Conservation (phyloP, 208 protist species). For the Leishmania tropica region DNA sequence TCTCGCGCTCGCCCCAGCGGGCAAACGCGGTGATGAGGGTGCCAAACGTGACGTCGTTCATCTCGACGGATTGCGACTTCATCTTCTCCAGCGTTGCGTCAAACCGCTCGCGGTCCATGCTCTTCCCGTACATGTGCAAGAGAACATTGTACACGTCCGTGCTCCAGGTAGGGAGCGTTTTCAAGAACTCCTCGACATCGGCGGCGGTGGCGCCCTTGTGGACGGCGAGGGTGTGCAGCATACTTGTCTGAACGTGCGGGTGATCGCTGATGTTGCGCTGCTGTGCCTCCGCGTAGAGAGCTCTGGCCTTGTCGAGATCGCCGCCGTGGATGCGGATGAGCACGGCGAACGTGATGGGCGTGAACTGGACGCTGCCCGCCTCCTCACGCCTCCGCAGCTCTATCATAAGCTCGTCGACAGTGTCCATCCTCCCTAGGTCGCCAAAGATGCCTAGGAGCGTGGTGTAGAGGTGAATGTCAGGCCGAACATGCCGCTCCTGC, state of each 20-base stretch:
- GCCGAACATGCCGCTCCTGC: constrained; percentile 50
- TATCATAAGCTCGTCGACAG: constrained; percentile 51
- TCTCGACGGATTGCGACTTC: constrained; percentile 64
- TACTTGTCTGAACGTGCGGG: constrained; percentile 83
- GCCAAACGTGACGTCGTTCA: constrained; percentile 92
- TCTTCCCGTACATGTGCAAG: constrained; percentile 80
- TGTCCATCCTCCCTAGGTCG: constrained; percentile 54
- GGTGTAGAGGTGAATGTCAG: constrained; percentile 80
- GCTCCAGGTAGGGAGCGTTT: constrained; percentile 53
- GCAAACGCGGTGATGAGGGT: constrained; percentile 88
- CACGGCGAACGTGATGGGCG: constrained; percentile 75
- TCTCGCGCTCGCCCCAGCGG: constrained; percentile 67
- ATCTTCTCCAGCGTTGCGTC: constrained; percentile 75
- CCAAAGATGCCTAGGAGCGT: constrained; percentile 85
- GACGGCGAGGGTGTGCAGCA: constrained; percentile 66
- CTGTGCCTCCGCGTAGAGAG: constrained; percentile 65
- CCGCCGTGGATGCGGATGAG: constrained; percentile 68
- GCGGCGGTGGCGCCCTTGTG: constrained; percentile 15
- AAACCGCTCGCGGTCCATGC: constrained; percentile 63
- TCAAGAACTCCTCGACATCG: constrained; percentile 49
- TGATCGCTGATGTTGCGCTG: constrained; percentile 71
- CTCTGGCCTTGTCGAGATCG: constrained; percentile 51
- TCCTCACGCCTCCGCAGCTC: constrained; percentile 80
- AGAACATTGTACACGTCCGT: constrained; percentile 90
- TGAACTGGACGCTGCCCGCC: constrained; percentile 76